A percentile compares a stretch with the other conserved stretches of the same genome.
Conservation (phyloP, 345 rosid genomes). For the Euphorbia pulcherrima region DNA sequence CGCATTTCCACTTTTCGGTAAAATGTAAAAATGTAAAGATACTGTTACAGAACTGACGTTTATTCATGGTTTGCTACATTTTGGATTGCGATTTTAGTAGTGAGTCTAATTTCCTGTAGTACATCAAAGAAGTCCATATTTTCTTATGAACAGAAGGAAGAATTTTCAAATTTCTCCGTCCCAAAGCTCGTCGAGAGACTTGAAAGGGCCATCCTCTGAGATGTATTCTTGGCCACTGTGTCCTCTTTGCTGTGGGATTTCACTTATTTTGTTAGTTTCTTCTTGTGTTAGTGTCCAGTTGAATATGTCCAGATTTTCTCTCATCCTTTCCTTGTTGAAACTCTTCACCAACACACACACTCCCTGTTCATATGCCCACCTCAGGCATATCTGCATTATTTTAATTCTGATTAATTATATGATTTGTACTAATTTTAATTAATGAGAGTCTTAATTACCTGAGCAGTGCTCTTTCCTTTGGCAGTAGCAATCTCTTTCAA, state of each 20-base stretch:
- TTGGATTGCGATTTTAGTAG: too few species aligned
- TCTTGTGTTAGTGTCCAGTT: constrained; percentile 50
- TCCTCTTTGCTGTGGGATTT: constrained; percentile 48
- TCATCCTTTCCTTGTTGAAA: constrained; percentile 53
- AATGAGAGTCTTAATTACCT: constrained; percentile 38
- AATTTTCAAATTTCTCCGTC: constrained; percentile 40
- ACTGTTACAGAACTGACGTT: background rate
- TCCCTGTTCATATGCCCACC: constrained; percentile 65
- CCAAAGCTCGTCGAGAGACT: constrained; percentile 41
- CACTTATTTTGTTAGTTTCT: constrained; percentile 38
- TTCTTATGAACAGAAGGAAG: background rate
- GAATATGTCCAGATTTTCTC: constrained; percentile 57
- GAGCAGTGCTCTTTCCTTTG: constrained; percentile 68
- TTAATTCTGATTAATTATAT: too few species aligned
- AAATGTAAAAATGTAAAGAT: constrained; percentile 10
- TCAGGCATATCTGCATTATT: constrained; percentile 32
- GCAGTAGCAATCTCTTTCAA: constrained; percentile 59
- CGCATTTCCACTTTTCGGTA: background rate
- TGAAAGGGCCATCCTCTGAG: constrained; percentile 37
- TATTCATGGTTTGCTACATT: background rate
- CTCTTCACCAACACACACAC: constrained; percentile 55
- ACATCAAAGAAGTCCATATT: too few species aligned
- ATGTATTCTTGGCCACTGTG: constrained; percentile 31
- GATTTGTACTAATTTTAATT: background rate
- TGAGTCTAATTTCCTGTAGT: too few species aligned